These are phyloP conservation scores for Tremellales sp. DNA, from an alignment of 1,284 basidiomycete genomes.

Conservation along the genomic window DNA sequence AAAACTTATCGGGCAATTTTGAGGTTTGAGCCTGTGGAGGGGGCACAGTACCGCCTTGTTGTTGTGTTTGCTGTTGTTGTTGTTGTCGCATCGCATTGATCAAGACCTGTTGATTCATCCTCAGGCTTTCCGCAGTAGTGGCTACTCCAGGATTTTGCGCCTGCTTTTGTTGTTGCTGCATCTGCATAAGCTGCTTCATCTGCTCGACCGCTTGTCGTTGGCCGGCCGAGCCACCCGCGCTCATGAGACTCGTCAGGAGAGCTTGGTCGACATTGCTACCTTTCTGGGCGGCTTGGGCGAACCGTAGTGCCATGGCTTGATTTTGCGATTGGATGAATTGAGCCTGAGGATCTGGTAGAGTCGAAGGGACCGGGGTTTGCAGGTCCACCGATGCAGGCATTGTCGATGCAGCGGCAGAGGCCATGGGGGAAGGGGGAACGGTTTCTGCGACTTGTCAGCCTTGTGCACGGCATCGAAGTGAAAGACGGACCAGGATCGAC, in stretches of 20 bases:
- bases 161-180: conserved; percentile 13
- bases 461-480: neutral
- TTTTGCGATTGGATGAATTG: conserved; percentile 10
- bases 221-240: conserved; percentile 7
- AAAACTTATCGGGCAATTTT: neutral
- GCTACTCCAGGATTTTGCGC: neutral
- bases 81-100: neutral
- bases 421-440: conserved; percentile 9
- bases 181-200: conserved; percentile 16
- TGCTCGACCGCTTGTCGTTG: conserved; percentile 19
- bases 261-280: conserved; percentile 4
- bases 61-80: neutral
- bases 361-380: conserved; percentile 9
- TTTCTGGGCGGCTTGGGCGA: conserved; percentile 7
- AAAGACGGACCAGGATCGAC: conserved; percentile 15
- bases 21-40: neutral
- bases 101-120: neutral
- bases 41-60: neutral
- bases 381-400: conserved; percentile 1
- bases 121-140: neutral
- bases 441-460: neutral
- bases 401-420: conserved; percentile 10
- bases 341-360: conserved; percentile 1
- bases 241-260: conserved; percentile 15
- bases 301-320: conserved; percentile 14